Percentiles rank a stretch among this genome's conserved stretches.
These are phyloP conservation scores for Blastomyces silverae DNA, from an alignment of 2,329 filamentous ascomycete genomes.

Conservation along the genomic window DNA sequence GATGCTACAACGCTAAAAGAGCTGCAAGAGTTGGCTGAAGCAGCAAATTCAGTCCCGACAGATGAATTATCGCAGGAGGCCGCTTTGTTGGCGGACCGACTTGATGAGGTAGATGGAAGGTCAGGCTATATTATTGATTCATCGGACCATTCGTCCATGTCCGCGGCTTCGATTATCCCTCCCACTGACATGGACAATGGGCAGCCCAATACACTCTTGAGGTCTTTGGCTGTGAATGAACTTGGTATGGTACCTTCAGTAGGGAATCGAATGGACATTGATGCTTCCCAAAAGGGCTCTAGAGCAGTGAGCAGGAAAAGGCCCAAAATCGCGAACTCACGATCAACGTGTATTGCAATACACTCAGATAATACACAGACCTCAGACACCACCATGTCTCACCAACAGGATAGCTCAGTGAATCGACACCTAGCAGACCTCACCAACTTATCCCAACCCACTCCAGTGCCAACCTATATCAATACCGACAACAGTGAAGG, in stretches of 20 bases:
- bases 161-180: not conserved
- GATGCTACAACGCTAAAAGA: slow-evolving; percentile 64
- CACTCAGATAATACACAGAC: slow-evolving; percentile 7
- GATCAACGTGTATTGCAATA: slow-evolving; percentile 2
- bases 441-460: slow-evolving; percentile 5
- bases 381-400: not conserved
- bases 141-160: slow-evolving; percentile 16
- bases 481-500: no score
- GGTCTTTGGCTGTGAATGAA: not conserved
- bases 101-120: slow-evolving; percentile 16
- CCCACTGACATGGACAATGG: not conserved
- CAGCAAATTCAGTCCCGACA: slow-evolving; percentile 46
- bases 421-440: slow-evolving; percentile 9
- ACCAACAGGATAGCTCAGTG: not conserved
- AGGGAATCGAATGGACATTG: not conserved
- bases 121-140: slow-evolving; percentile 20
- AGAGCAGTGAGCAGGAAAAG: not conserved
- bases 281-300: not conserved
- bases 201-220: not conserved
- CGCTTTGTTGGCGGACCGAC: slow-evolving; percentile 14
- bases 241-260: not conserved
- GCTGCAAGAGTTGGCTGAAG: slow-evolving; percentile 59
- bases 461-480: not conserved
- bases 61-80: slow-evolving; percentile 21
- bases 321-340: not conserved